These are phyloP conservation scores for Fraxinus xanthoxyloides DNA, from an alignment of 305 asterid genomes.

Conservation along the genomic window DNA sequence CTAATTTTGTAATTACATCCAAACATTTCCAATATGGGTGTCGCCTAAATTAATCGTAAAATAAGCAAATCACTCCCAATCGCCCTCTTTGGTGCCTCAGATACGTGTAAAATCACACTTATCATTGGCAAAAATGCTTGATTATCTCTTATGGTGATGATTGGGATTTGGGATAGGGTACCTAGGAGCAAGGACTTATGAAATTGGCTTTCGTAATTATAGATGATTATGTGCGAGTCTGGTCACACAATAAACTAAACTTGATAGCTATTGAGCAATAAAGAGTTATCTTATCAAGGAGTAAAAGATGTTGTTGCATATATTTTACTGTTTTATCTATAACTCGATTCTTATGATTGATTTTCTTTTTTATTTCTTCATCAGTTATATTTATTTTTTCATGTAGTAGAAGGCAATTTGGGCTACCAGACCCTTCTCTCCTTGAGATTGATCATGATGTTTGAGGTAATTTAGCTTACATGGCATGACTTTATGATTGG, in stretches of 20 bases:
- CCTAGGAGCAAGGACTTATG: slow-evolving; percentile 75
- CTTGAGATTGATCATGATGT: too few relatives aligned
- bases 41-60: too few relatives aligned
- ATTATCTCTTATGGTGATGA: slow-evolving; percentile 85
- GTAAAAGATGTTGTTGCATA: not conserved
- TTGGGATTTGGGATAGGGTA: slow-evolving; percentile 48
- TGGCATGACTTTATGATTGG: too few relatives aligned
- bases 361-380: slow-evolving; percentile 8
- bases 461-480: too few relatives aligned
- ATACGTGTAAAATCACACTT: too few relatives aligned
- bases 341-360: not conserved
- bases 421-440: too few relatives aligned
- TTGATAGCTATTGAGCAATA: slow-evolving; percentile 86
- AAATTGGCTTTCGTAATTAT: slow-evolving; percentile 82
- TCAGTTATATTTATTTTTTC: slow-evolving; percentile 68
- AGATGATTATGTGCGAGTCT: slow-evolving; percentile 88
- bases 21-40: too few relatives aligned
- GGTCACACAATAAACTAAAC: slow-evolving; percentile 89
- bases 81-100: too few relatives aligned
- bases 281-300: slow-evolving; percentile 14
- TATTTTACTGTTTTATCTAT: not conserved
- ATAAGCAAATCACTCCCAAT: too few relatives aligned
- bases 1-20: too few relatives aligned
- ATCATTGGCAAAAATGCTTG: slow-evolving; percentile 82
- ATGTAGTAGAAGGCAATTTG: too few relatives aligned